These are phyloP conservation scores for Lodderomyces oxycetoniae DNA, from an alignment of 1,139 yeast species.

Conservation along the genomic window DNA sequence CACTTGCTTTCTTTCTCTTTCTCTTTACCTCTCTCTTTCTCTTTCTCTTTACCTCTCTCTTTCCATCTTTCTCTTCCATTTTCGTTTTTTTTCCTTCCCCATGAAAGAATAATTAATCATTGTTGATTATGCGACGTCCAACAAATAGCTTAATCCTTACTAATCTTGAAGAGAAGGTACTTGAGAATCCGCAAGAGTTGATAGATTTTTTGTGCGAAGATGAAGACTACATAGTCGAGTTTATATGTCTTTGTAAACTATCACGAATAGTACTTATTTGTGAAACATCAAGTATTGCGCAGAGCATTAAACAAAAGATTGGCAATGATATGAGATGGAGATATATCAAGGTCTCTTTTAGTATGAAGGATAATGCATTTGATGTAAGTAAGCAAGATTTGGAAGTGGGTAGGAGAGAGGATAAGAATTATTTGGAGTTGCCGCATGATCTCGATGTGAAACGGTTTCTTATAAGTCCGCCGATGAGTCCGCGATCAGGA, in stretches of 20 bases:
- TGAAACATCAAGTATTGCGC: constrained; percentile 21
- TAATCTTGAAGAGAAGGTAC: constrained; percentile 19
- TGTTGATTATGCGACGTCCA: constrained; percentile 23
- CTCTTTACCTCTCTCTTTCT: no score
- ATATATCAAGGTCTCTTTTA: constrained; percentile 22
- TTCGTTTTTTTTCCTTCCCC: background rate
- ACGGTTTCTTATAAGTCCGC: constrained; percentile 44
- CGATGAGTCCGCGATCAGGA: constrained; percentile 44
- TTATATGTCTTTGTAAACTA: constrained; percentile 34
- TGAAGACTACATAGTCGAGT: constrained; percentile 25
- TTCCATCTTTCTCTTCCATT: background rate
- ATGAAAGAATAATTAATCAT: background rate
- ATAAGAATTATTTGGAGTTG: constrained; percentile 33
- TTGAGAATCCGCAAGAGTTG: constrained; percentile 26
- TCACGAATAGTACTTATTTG: constrained; percentile 36
- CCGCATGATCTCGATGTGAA: constrained; percentile 39
- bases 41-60: background rate
- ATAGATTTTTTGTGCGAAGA: constrained; percentile 22
- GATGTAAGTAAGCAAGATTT: constrained; percentile 8
- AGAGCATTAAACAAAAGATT: constrained; percentile 16
- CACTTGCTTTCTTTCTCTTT: no score
- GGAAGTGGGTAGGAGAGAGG: background rate
- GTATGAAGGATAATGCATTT: constrained; percentile 32
- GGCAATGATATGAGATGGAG: constrained; percentile 17
- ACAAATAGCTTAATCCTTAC: constrained; percentile 42